These are phyloP conservation scores for Cetraspora pellucida DNA, from an alignment of 192 early-diverging fungal genomes.

Conservation along the genomic window DNA sequence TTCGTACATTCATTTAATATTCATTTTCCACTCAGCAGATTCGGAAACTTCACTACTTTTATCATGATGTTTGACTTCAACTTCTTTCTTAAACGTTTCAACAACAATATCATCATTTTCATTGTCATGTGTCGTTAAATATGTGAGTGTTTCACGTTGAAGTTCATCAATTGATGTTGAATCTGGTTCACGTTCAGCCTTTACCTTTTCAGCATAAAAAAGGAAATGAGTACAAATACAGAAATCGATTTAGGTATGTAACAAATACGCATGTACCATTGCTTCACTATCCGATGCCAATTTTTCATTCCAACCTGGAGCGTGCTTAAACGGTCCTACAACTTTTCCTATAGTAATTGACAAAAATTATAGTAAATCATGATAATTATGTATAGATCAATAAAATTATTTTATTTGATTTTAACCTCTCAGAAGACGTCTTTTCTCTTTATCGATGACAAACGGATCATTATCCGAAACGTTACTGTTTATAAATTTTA, in stretches of 20 bases:
- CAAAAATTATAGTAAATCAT: neutral
- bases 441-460: neutral
- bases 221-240: neutral
- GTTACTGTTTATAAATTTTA: conserved; percentile 2
- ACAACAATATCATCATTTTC: neutral
- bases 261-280: neutral
- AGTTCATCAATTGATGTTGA: neutral
- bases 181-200: neutral
- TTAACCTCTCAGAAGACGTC: neutral
- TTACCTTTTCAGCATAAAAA: neutral
- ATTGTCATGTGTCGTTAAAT: neutral
- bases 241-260: neutral
- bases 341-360: neutral
- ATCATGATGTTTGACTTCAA: neutral
- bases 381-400: neutral
- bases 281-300: conserved; percentile 33
- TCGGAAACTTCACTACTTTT: no score
- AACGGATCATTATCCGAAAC: neutral
- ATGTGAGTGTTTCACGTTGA: neutral
- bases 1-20: no score
- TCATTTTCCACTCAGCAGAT: no score
- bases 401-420: neutral
- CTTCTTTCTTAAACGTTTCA: neutral
- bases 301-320: conserved; percentile 31
- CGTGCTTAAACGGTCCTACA: neutral